phyloP scores from a whole-genome alignment of 169 alveolate genomes.

The Babesia bigemina region DNA sequence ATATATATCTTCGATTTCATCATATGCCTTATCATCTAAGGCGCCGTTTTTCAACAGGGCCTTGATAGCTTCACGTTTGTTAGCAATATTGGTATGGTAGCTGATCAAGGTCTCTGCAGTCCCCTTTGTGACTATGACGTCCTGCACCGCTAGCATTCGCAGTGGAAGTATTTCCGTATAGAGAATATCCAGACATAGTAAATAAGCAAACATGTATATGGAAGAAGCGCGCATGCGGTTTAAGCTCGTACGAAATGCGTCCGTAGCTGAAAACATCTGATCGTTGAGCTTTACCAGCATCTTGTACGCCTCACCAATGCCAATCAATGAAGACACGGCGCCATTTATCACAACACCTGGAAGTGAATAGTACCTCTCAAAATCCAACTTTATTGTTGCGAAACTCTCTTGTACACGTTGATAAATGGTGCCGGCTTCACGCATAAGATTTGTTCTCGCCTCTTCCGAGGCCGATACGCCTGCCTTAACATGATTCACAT shows the following conservation, averaged over 20 bases:
- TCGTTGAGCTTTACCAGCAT: constrained; percentile 1
- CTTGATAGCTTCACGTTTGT: constrained; percentile 19
- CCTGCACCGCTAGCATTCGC: constrained; percentile 31
- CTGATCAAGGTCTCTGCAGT: constrained; percentile 3
- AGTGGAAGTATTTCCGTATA: constrained; percentile 27
- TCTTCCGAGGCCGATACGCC: not conserved
- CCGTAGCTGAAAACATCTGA: constrained; percentile 3
- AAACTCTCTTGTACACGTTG: not conserved
- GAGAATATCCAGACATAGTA: constrained; percentile 23
- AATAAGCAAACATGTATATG: constrained; percentile 28
- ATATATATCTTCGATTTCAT: not conserved
- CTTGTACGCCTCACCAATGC: constrained; percentile 38
- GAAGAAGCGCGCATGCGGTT: constrained; percentile 22
- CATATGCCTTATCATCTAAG: not conserved
- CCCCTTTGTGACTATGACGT: constrained; percentile 23
- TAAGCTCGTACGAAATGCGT: constrained; percentile 3
- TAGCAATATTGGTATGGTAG: constrained; percentile 18
- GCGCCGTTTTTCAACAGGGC: constrained; percentile 15
- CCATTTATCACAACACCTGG: constrained; percentile 22
- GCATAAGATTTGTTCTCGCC: not conserved
- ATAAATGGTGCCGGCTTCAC: constrained; percentile 14
- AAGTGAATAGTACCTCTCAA: constrained; percentile 14
- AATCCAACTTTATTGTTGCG: constrained; percentile 17
- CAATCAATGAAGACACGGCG: constrained; percentile 22
- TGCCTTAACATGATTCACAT: constrained; percentile 4